A percentile compares a stretch with the other conserved stretches of the same genome.
Evolutionary conservation across 331 rosid species (phyloP).

Genomic region (Rhamnella rubrinervis): DNA sequence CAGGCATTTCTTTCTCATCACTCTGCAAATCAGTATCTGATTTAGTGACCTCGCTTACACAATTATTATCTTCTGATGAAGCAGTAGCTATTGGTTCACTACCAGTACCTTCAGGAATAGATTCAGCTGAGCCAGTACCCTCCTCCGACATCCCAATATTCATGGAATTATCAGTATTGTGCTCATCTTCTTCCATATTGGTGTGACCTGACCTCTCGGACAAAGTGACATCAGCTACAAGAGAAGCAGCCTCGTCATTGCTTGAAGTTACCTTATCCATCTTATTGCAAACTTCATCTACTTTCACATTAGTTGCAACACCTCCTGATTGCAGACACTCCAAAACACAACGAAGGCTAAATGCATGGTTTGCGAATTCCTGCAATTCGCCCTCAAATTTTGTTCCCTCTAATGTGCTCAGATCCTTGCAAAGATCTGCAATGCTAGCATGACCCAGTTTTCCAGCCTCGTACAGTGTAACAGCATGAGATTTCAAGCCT

Average conservation of each 20-base stretch:
- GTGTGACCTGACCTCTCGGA: slow-evolving; percentile 35
- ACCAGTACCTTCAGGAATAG: slow-evolving; percentile 29
- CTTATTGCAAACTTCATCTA: slow-evolving; percentile 42
- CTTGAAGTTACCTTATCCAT: slow-evolving; percentile 40
- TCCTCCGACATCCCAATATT: slow-evolving; percentile 35
- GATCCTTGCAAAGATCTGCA: slow-evolving; percentile 92
- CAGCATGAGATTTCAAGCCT: slow-evolving; percentile 99
- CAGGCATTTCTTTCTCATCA: slow-evolving; percentile 42
- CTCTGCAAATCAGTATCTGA: slow-evolving; percentile 29
- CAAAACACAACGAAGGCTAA: slow-evolving; percentile 84
- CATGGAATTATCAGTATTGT: slow-evolving; percentile 29
- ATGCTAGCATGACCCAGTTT: slow-evolving; percentile 91
- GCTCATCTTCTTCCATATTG: slow-evolving; percentile 27
- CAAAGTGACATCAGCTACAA: slow-evolving; percentile 40
- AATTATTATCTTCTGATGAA: slow-evolving; percentile 36
- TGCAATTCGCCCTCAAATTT: slow-evolving; percentile 94
- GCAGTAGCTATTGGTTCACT: slow-evolving; percentile 38
- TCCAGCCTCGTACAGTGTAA: slow-evolving; percentile 94
- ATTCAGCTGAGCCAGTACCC: slow-evolving; percentile 42
- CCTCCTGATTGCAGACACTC: slow-evolving; percentile 93
- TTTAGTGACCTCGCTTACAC: slow-evolving; percentile 32
- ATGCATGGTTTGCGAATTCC: slow-evolving; percentile 96
- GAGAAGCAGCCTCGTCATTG: slow-evolving; percentile 41
- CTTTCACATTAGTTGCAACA: slow-evolving; percentile 41
- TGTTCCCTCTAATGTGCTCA: slow-evolving; percentile 76